Base-by-base conservation (phyloP, 2,329 filamentous ascomycete species). In the Fusarium sp. region DNA sequence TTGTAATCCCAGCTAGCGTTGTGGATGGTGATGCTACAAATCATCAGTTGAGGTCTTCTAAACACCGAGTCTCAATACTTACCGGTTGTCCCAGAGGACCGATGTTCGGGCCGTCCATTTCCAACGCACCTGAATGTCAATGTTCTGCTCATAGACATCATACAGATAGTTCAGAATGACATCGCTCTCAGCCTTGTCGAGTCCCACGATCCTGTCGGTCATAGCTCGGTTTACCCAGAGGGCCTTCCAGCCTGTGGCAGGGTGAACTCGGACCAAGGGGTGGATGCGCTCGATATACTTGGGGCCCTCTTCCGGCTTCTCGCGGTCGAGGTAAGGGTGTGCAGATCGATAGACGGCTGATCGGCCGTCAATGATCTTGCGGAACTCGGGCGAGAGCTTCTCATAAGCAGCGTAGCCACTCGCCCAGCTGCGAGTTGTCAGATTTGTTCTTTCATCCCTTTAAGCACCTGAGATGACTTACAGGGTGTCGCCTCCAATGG, bases 1-100 rank as follows among this genome's bases (percentile, higher is more conserved):
- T 88, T 90, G 73, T 93, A 93, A 70, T 94, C 91, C 90, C 90
- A 94, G 72, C 88, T 90, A 0, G 91, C 91, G 66, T 92, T 93
- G 71, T 94, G 91, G 39, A 93, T 93, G 0, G 91, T 92, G 62
- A 92, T 91, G 40, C 89, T 89, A 1, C 3, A 13, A 23, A 55
- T 6, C 18, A 31, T 67, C 6, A 66, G 46, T 1, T 1, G 12
- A 16, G 11, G 2, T 3, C 10, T 12, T 37, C 9, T 9, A 7
- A 36, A 18, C 3, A 7, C 11, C 6, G 5, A n/a, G 7, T 15
- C 28, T 6, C 6, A 6, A 7, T 11, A 74, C 83, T 74, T 43
- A 88, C 83, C 89, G 83, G 72, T 93, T 93, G 73, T 93, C 91
- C 91, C 91, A 93, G 4, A 93, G 79, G 0, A 89, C 91, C 54